Conservation (phyloP, 2,329 filamentous ascomycete species). For the Paraphoma chrysanthemicola region DNA sequence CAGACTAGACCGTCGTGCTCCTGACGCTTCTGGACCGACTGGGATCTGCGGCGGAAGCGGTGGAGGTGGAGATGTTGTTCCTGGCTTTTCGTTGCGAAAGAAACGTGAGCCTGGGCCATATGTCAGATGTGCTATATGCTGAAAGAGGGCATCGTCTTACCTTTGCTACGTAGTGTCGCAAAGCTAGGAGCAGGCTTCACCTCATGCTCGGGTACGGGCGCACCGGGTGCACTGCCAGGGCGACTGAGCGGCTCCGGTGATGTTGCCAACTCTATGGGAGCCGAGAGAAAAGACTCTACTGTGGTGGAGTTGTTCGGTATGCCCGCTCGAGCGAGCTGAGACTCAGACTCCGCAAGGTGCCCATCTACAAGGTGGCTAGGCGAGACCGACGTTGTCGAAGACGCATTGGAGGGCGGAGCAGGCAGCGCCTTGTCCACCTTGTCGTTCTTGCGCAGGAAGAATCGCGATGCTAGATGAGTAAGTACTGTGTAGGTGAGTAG, state of each 20-base stretch:
- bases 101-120: slow-evolving; percentile 20
- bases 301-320: neutral
- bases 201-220: neutral
- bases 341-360: neutral
- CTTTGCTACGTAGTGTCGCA: slow-evolving; percentile 15
- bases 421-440: slow-evolving; percentile 12
- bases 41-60: slow-evolving; percentile 23
- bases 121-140: neutral
- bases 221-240: neutral
- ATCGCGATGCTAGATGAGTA: slow-evolving; percentile 16
- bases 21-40: slow-evolving; percentile 1
- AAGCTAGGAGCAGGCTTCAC: slow-evolving; percentile 20
- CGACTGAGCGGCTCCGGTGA: neutral
- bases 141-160: slow-evolving; percentile 6
- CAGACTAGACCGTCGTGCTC: slow-evolving; percentile 4
- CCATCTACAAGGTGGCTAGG: neutral
- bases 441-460: slow-evolving; percentile 13
- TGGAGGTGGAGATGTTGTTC: slow-evolving; percentile 7
- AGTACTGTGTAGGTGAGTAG: neutral
- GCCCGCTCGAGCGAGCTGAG: neutral
- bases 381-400: slow-evolving; percentile 1
- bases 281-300: neutral
- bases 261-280: neutral
- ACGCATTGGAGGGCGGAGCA: neutral
- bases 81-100: slow-evolving; percentile 12